These are phyloP conservation scores for Teunomyces atbi DNA, from an alignment of 805 yeast genomes.

Conservation along the genomic window DNA sequence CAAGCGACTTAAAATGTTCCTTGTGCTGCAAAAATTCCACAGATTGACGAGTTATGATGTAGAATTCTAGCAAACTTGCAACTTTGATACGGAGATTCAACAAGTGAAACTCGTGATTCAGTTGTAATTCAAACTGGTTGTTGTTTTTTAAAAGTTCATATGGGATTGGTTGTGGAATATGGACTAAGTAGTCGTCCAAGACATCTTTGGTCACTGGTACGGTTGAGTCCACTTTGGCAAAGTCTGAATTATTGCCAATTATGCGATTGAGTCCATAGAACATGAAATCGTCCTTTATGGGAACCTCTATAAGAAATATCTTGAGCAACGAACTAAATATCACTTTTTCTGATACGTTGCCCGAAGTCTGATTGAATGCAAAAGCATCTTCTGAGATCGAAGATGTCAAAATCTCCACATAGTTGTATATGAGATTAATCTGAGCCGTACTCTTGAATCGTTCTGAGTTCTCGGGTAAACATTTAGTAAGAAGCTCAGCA, in stretches of 20 bases:
- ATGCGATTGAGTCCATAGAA: conserved; percentile 54
- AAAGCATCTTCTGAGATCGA: conserved; percentile 36
- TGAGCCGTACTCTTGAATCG: conserved; percentile 38
- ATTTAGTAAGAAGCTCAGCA: conserved; percentile 31
- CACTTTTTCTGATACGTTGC: conserved; percentile 12
- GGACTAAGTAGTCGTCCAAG: conserved; percentile 20
- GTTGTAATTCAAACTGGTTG: conserved; percentile 15
- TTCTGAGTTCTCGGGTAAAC: conserved; percentile 51
- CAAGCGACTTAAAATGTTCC: conserved; percentile 39
- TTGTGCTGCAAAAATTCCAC: conserved; percentile 31
- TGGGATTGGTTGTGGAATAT: conserved; percentile 30
- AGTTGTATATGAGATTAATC: conserved; percentile 48
- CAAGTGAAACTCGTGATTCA: conserved; percentile 44
- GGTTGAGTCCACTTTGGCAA: conserved; percentile 39
- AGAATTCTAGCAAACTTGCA: conserved; percentile 48
- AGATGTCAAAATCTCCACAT: conserved; percentile 51
- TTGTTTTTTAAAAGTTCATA: conserved; percentile 11
- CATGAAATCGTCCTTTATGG: conserved; percentile 38
- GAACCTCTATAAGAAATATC: conserved; percentile 41
- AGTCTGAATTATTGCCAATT: conserved; percentile 51
- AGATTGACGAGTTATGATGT: conserved; percentile 27
- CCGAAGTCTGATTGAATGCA: conserved; percentile 17
- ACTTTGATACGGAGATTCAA: conserved; percentile 46
- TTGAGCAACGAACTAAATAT: conserved; percentile 31
- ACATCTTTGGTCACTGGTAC: conserved; percentile 32